Base-by-base conservation (phyloP, 2,329 filamentous ascomycete species). In the Phyllosticta citriasiana region DNA sequence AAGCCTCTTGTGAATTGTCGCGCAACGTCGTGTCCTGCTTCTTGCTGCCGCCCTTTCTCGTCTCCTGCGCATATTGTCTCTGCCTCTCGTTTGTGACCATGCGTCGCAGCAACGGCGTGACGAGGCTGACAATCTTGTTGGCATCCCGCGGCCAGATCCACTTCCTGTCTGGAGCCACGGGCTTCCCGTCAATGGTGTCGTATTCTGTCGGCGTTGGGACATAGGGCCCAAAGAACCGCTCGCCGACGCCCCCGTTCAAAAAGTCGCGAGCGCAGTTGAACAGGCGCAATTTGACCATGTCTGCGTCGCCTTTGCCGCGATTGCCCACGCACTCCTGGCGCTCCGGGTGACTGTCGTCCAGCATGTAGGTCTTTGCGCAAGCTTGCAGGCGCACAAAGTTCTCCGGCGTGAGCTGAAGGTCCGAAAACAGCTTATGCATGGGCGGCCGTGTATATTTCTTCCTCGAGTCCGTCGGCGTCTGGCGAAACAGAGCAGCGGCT, bases 21-120 rank as follows among this genome's bases (percentile, higher is more conserved):
- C 40, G 57, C 58, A 53, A 25, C 47, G 59, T 12, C 40, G 59
- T 60, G 8, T 71, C 71, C 52, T 69, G 70, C 55, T 66, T 69
- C 62, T 63, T 63, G 60, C 77, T 77, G 5, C 71, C 71, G 10
- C 77, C 77, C 64, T 80, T 83, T 51, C 82, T 75, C 1, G 79
- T 81, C 68, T 82, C 80, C 30, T 82, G 78, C 1, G 82, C 82
- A 68, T 84, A 84, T 66, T 80, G 75, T 47, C 82, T 74, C 66
- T 84, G 82, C 25, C 82, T 74, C 67, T 84, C 82, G 62, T 84
- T 84, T 16, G 81, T 84, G 12, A 84, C 81, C 80, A 84, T 83
- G 25, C 82, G 74, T 61, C 82, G 71, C 62, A 84, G 72, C 54
- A 84, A 68, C 12, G 81, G 82, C 63, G 81, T 83, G n/a, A 83